phyloP scores from a whole-genome alignment of 106 monocot genomes.

The Hemerocallis citrina region DNA sequence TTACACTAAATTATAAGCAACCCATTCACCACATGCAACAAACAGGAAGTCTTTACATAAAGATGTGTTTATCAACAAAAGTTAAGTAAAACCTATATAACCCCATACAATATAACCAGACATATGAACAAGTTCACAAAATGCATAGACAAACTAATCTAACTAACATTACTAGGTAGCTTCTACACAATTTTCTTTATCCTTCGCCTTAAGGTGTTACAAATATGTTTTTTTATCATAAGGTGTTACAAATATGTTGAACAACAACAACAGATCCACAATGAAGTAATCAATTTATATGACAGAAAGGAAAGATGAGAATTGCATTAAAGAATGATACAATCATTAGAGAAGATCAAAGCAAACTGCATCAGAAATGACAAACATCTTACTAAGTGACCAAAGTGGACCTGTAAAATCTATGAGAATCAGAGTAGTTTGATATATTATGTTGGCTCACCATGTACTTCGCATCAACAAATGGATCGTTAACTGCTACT shows the following conservation, averaged over 20 bases:
- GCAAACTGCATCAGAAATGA: not conserved
- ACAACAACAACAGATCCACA: not conserved
- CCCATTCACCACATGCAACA: not conserved
- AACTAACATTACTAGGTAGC: not conserved
- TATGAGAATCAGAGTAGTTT: not conserved
- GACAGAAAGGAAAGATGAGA: too few relatives aligned
- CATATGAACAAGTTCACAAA: too few relatives aligned
- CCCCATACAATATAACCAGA: too few relatives aligned
- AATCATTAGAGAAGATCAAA: not conserved
- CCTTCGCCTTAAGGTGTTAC: not conserved
- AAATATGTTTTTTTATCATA: not conserved
- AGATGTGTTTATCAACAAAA: not conserved
- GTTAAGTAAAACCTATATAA: not conserved
- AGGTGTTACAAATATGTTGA: not conserved
- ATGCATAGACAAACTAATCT: not conserved
- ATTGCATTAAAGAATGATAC: not conserved
- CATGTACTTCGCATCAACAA: constrained; percentile 97
- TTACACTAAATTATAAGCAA: too few relatives aligned
- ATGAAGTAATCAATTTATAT: not conserved
- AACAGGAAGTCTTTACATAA: not conserved
- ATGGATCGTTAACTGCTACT: constrained; percentile 91
- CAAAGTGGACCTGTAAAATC: not conserved
- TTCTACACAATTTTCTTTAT: not conserved
- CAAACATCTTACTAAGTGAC: not conserved
- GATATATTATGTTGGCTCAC: constrained; percentile 21